Conservation (phyloP, 2,329 filamentous ascomycete species). For the Fusarium phyllophilum region DNA sequence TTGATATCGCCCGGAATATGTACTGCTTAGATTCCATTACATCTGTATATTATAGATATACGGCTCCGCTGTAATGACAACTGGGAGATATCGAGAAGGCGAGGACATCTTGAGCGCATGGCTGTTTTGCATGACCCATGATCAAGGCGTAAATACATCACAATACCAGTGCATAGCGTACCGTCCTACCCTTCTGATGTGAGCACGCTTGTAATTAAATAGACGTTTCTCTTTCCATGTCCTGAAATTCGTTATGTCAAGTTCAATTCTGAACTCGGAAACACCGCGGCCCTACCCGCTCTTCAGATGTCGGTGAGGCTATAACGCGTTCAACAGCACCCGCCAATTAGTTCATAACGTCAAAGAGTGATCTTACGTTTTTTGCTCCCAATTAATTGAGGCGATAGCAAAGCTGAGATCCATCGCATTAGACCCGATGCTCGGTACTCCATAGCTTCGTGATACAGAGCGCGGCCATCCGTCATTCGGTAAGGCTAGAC, state of each 20-base stretch:
- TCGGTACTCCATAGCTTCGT: neutral
- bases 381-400: accelerated
- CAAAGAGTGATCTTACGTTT: accelerated
- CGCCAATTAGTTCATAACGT: accelerated
- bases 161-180: accelerated
- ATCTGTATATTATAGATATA: neutral
- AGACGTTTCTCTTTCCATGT: accelerated
- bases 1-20: accelerated
- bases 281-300: neutral
- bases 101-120: neutral
- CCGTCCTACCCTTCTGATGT: accelerated
- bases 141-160: accelerated
- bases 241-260: accelerated
- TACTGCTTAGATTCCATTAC: accelerated
- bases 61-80: neutral
- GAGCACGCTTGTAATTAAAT: accelerated
- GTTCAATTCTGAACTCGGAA: neutral
- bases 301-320: neutral
- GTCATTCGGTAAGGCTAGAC: neutral
- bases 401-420: neutral
- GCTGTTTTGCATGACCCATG: accelerated
- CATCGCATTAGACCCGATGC: accelerated
- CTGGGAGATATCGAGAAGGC: accelerated
- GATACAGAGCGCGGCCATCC: neutral
- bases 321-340: too few species aligned